Percentiles rank a stretch among this genome's conserved stretches.
Conservation (phyloP, 2,329 filamentous ascomycete genomes). For the Atkinsonella texensis region DNA sequence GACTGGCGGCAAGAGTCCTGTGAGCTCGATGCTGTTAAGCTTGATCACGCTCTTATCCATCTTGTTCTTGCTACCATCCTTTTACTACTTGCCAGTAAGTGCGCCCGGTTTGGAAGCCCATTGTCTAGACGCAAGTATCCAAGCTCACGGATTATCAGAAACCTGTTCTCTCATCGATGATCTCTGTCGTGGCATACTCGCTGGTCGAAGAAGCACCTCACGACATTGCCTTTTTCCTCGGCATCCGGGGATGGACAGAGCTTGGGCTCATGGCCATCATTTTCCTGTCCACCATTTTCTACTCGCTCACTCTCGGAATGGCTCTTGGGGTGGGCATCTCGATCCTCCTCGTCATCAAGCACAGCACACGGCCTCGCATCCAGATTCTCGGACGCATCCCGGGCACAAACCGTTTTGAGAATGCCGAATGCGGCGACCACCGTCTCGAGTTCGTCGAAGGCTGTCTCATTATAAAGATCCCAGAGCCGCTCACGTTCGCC, state of each 20-base stretch:
- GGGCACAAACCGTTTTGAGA: conserved; percentile 73
- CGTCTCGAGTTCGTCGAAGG: conserved; percentile 81
- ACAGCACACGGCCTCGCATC: conserved; percentile 84
- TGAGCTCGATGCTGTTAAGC: conserved; percentile 82
- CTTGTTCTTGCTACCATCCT: conserved; percentile 73
- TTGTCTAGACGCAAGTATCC: neutral
- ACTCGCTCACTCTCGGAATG: conserved; percentile 86
- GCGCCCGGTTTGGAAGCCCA: neutral
- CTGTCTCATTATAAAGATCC: conserved; percentile 92
- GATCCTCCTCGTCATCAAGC: conserved; percentile 76
- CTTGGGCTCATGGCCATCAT: conserved; percentile 81
- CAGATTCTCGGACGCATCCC: conserved; percentile 88
- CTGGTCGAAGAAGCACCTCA: conserved; percentile 91
- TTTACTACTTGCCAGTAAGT: conserved; percentile 89
- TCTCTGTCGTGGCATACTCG: conserved; percentile 88
- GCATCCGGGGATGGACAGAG: conserved; percentile 76
- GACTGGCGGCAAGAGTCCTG: conserved; percentile 83
- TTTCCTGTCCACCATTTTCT: conserved; percentile 85
- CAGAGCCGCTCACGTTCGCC: conserved; percentile 90
- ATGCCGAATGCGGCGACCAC: conserved; percentile 62
- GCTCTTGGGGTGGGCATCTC: conserved; percentile 88
- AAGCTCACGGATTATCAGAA: conserved; percentile 44
- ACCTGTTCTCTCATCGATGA: conserved; percentile 86
- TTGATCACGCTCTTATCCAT: conserved; percentile 73
- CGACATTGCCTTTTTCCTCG: conserved; percentile 80